Evolutionary conservation across 164 flowering plant genomes (phyloP).

Genomic region (Piper longum): DNA sequence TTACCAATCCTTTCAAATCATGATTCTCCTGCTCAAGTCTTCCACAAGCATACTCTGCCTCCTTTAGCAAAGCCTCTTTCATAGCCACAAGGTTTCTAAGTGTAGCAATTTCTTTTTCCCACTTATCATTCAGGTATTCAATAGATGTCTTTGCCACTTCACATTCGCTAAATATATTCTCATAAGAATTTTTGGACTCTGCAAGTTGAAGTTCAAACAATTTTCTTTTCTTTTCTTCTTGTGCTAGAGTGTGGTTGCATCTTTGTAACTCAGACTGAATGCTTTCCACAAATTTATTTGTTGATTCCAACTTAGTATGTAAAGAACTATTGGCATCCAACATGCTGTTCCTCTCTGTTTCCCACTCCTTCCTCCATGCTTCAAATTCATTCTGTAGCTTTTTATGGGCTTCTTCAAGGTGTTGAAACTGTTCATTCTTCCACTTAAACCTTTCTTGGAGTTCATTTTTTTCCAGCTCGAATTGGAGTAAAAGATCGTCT

Average conservation of each 20-base stretch:
- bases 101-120: constrained; percentile 37
- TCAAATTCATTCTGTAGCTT: constrained; percentile 29
- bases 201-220: constrained; percentile 33
- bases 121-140: constrained; percentile 21
- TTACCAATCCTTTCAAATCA: constrained; percentile 32
- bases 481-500: constrained; percentile 19
- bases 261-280: constrained; percentile 28
- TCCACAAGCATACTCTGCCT: constrained; percentile 27
- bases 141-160: constrained; percentile 29
- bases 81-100: constrained; percentile 30
- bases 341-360: constrained; percentile 27
- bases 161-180: constrained; percentile 26
- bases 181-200: constrained; percentile 25
- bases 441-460: constrained; percentile 40
- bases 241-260: constrained; percentile 53
- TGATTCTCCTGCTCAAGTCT: constrained; percentile 42
- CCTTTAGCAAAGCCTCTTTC: constrained; percentile 32
- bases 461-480: constrained; percentile 32
- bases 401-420: constrained; percentile 51
- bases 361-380: constrained; percentile 37
- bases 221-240: constrained; percentile 50
- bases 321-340: constrained; percentile 29
- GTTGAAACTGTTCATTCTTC: constrained; percentile 57
- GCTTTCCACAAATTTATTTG: constrained; percentile 25
- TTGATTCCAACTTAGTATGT: constrained; percentile 36